Base-by-base conservation (phyloP, 2,329 filamentous ascomycete species). In the Alternaria sp. region DNA sequence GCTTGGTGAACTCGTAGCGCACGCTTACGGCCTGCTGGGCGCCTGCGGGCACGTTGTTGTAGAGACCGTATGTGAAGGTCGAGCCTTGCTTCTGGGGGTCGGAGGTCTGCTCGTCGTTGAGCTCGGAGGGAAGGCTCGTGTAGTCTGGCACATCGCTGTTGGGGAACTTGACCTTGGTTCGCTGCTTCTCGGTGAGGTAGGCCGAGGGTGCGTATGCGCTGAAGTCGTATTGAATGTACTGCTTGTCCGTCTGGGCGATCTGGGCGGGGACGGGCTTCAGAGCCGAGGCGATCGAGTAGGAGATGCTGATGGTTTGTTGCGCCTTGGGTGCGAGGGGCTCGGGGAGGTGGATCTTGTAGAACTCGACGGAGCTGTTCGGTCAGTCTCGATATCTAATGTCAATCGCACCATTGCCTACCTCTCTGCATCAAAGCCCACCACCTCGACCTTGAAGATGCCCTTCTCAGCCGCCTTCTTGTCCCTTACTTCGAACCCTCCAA, bases 1-100 rank as follows among this genome's bases (percentile, higher is more conserved):
- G 95, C 82, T 95, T 96, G 68, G 92, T 97, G 83, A 96, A 97
- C 81, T 99, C 94, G 81, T 97, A 98, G 65, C 96, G 92, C 57
- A 97, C 90, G 69, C 86, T 88, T 62, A 93, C 89, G 17, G 90
- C 89, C 74, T 92, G 87, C 50, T 84, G 78, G 10, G 91, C 91
- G 57, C 92, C 93, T 7, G 93, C 92, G n/a, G 91, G 88, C 62
- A 94, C 85, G 76, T 95, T 89, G 67, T 88, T 88, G 81, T 96
- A 99, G 4, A 94, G 92, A 6, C 96, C 96, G 74, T 99, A 99
- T 1, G 89, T 96, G 75, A 95, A 90, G 77, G 91, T 94, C 19
- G 89, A 86, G 66, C 96, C 96, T 81, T 93, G 89, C 83, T 93
- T 94, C 79, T 92, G 87, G 2, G 95, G 93, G 70, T 91, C 88